These are phyloP conservation scores for Quercus robur DNA, from an alignment of 306 rosid genomes.

Conservation along the genomic window DNA sequence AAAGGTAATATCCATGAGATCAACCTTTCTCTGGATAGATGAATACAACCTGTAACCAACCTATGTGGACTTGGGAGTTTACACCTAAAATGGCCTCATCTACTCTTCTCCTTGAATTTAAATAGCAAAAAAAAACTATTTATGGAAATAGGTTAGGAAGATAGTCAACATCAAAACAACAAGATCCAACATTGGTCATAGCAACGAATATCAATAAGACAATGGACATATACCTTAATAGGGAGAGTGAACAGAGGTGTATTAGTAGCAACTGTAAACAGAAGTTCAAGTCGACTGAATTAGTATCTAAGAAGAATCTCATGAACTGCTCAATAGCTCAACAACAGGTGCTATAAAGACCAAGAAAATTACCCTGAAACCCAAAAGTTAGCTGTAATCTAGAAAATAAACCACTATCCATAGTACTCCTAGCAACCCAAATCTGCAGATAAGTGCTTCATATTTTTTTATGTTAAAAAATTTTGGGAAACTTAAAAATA, in stretches of 20 bases:
- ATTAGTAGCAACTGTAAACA: constrained; percentile 14
- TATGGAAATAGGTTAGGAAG: background rate
- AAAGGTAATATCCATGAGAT: background rate
- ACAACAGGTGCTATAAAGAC: constrained; percentile 1
- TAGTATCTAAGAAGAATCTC: background rate
- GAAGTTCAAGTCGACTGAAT: background rate
- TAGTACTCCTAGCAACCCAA: constrained; percentile 4
- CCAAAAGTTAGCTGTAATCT: constrained; percentile 13
- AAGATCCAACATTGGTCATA: background rate
- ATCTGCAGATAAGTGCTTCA: background rate
- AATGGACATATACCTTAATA: constrained; percentile 6
- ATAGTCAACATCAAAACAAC: background rate
- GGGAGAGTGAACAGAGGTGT: constrained; percentile 1
- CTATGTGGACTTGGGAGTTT: background rate
- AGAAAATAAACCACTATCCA: constrained; percentile 9
- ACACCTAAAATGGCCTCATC: no score
- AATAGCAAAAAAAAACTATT: no score
- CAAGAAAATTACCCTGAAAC: constrained; percentile 5
- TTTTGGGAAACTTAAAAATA: background rate
- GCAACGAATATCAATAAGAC: background rate
- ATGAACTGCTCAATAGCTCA: background rate
- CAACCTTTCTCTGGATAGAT: background rate
- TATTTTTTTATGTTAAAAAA: background rate
- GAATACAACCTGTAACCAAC: background rate
- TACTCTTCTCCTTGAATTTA: no score